These are phyloP conservation scores for Quercus dentata DNA, from an alignment of 306 rosid species.

Conservation along the genomic window DNA sequence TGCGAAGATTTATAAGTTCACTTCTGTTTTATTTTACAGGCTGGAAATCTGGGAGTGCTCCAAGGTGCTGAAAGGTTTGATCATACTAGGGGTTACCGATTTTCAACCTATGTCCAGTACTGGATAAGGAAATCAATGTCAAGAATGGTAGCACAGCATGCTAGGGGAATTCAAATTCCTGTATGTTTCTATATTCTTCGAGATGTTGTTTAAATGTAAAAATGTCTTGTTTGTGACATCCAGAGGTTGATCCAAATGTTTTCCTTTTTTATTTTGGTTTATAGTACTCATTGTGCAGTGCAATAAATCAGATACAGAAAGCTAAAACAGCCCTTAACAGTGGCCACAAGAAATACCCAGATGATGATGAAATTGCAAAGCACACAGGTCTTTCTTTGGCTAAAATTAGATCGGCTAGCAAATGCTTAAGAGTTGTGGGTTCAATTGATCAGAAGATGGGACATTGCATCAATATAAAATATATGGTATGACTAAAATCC, in stretches of 20 bases:
- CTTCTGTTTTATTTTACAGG: constrained; percentile 36
- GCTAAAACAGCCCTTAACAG: constrained; percentile 54
- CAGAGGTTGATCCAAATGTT: constrained; percentile 29
- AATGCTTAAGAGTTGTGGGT: constrained; percentile 71
- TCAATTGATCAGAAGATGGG: constrained; percentile 73
- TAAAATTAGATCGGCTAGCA: constrained; percentile 72
- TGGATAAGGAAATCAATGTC: constrained; percentile 93
- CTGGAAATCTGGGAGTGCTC: constrained; percentile 78
- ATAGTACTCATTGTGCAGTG: constrained; percentile 67
- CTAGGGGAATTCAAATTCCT: constrained; percentile 71
- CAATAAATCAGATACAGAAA: constrained; percentile 69
- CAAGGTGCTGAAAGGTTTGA: constrained; percentile 95
- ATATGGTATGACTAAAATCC: constrained; percentile 45
- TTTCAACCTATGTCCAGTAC: constrained; percentile 90
- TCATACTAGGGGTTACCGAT: constrained; percentile 63
- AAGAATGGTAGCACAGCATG: constrained; percentile 54
- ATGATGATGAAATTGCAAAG: constrained; percentile 69
- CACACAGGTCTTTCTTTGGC: constrained; percentile 79
- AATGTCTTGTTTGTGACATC: constrained; percentile 11
- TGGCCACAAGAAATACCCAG: constrained; percentile 37
- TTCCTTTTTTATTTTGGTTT: constrained; percentile 31
- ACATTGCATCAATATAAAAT: constrained; percentile 40
- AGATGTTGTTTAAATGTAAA: constrained; percentile 26
- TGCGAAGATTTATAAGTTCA: not conserved
- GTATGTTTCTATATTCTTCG: constrained; percentile 45